Evolutionary conservation across 2,329 filamentous ascomycete genomes (phyloP), one percentile per base, ranked within the genome.

Genomic region (Aspergillus glaucus): DNA sequence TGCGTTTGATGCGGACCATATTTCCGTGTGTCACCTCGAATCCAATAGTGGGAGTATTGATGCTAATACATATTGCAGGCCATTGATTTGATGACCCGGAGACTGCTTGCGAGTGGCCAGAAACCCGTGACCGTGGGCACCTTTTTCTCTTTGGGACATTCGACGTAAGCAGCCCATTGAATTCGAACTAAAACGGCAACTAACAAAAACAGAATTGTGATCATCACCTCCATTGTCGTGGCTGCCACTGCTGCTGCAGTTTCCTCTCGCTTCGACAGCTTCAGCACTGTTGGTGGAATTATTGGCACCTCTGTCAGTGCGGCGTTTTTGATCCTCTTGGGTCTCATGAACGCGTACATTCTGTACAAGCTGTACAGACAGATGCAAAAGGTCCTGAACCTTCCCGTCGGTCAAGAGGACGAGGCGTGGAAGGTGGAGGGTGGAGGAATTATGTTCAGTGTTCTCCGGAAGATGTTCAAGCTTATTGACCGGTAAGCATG

Each of bases 1-100:
- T 75, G 92, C 92, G n/a, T 81, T 97, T 41, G 93, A 97, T 63
- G 93, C 92, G n/a, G 92, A 97, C 69, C 93, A 97, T 64, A 88
- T 88, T 55, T 83, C 81, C 37, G 76, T 79, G 67, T 37, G 60
- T 49, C n/a, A 3, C 14, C 42, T 19, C 43, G 41, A 42, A 2
- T 21, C 15, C 21, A 42, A 42, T 2, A 21, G 17, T 21, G 15
- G 4, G 12, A 43, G 45, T 37, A 41, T 24, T 50, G 10, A 19
- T 14, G 12, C 42, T 47, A 24, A 45, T 59, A 50, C 66, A 80
- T 79, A 61, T 71, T 49, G 10, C 42, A 78, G 59, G 92, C 91
- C 54, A 98, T 97, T 61, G 92, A 97, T 69, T 79, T 97, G 34
- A 95, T 94, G 85, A 97, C 93, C 1, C 80, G 93, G 3, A 84